Evolutionary conservation across 352 stramenopile species (phyloP), one percentile per base, ranked within the genome.

Genomic region (Globisporangium barbulae): DNA sequence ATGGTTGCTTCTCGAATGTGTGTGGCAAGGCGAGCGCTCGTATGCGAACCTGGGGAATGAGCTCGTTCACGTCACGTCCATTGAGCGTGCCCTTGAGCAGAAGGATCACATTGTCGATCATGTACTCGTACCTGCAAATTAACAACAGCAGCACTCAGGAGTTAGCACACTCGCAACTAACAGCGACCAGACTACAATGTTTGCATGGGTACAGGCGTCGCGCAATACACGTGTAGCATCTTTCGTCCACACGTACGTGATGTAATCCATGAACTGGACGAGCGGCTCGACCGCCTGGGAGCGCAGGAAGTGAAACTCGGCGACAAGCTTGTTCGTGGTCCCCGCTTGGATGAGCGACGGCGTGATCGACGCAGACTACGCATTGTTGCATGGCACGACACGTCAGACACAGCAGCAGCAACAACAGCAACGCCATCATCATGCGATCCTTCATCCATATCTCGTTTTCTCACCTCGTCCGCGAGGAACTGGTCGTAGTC

Each of bases 71-170:
- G 69, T 99, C 94, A 61, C 97, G 92, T 35, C 96, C 96, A 69
- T 94, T 98, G 21, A 99, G 81, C 48, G 97, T 99, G 61, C 97
- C 97, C 74, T 99, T 99, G 57, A 99, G 88, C 31, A 99, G 83
- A 41, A 99, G 82, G 78, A 99, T 99, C 55, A 99, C 90, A 74
- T 99, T 99, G 75, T 99, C 97, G 76, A 99, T 99, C 97, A 99
- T 99, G 84, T 99, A 99, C 82, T 99, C 97, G 83, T 86, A 92
- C 71, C 79, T 96, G 81, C 47, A 71, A 82, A 5, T 49, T 19
- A 53, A 28, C 15, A 9, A 25, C 21, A 64, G 25, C 3, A 21
- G 19, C 25, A 39, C 9, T 5, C 1, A 30, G 42, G 17, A 50
- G 33, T 42, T 22, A 68, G 21, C 8, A 49, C 15, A 47, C 25